phyloP scores from a whole-genome alignment of 2,329 filamentous ascomycete genomes.

The Neurospora sp. region DNA sequence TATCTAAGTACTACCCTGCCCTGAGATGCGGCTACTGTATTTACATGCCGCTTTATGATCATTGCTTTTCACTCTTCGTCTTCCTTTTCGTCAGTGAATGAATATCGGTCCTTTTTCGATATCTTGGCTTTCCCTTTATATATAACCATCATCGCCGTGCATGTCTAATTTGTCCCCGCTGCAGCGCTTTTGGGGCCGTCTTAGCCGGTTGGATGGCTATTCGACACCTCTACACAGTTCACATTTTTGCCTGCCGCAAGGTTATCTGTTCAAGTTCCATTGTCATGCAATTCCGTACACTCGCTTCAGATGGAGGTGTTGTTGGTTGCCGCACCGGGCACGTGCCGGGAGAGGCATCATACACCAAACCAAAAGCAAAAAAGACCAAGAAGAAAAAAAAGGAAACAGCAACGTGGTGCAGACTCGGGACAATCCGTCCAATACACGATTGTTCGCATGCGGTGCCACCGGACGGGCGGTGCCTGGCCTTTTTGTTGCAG shows the following conservation, averaged over 20 bases:
- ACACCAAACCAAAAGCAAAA: constrained; percentile 20
- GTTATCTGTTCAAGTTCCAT: not conserved
- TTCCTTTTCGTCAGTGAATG: too few relatives aligned
- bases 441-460: not conserved
- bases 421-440: not conserved
- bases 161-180: not conserved
- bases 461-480: not conserved
- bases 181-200: not conserved
- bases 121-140: not conserved
- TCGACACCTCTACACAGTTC: not conserved
- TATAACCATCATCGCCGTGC: not conserved
- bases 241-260: not conserved
- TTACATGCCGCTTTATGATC: too few relatives aligned
- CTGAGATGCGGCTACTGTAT: not conserved
- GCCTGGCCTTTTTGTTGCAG: not conserved
- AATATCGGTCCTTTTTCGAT: not conserved
- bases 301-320: not conserved
- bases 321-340: constrained; percentile 18
- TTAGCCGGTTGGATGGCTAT: not conserved
- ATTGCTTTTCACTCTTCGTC: too few relatives aligned
- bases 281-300: not conserved
- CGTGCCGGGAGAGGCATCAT: constrained; percentile 30
- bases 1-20: not conserved
- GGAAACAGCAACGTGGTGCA: not conserved
- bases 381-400: not conserved